Base-by-base conservation (phyloP, 129 eudicot species). In the carrot (Daucus carota) region DNA sequence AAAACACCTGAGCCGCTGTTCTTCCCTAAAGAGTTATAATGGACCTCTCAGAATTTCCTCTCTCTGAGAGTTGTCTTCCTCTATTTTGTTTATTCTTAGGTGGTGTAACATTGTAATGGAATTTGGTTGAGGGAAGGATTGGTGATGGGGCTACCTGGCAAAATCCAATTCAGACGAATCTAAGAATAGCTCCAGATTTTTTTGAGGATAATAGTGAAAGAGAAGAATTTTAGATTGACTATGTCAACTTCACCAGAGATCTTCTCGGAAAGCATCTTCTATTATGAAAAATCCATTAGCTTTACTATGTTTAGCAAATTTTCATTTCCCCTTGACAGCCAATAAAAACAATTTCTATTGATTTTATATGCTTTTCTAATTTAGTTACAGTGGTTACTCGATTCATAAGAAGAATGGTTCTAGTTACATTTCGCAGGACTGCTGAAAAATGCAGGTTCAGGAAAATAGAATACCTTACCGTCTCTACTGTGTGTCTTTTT, bases 1-100 rank as follows among this genome's bases (percentile, higher is more conserved):
- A 69, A 71, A 73, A 68, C 76, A 76, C 65, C 68, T 81, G 60
- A 65, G 86, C 80, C 75, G 81, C 80, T 76, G 83, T 76, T 63
- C 70, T 14, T 57, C 73, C 73, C 40, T 72, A 62, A 76, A 81
- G 75, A 46, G 40, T 1, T 31, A 4, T 4, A 10, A 20, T 54
- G 75, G 44, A 66, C 54, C 34, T 83, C 59, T 79, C 86, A 70
- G 77, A 68, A 54, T 70, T 65, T 40, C 44, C 28, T 74, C 76
- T 75, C 47, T 44, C 66, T 63, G 77, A 70, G 77, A 71, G 76
- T 29, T 62, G 73, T 17, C 57, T 50, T 73, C 48, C 31, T 76
- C 48, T 15, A 69, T 79, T 75, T 79, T 79, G 83, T 71, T 75
- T 70, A 38, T 59, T 71, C 72, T 57, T 74, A 66, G 73, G 54